Evolutionary conservation across 1,284 basidiomycete species (phyloP), one percentile per base, ranked within the genome.

Genomic region (Ganoderma boninense): DNA sequence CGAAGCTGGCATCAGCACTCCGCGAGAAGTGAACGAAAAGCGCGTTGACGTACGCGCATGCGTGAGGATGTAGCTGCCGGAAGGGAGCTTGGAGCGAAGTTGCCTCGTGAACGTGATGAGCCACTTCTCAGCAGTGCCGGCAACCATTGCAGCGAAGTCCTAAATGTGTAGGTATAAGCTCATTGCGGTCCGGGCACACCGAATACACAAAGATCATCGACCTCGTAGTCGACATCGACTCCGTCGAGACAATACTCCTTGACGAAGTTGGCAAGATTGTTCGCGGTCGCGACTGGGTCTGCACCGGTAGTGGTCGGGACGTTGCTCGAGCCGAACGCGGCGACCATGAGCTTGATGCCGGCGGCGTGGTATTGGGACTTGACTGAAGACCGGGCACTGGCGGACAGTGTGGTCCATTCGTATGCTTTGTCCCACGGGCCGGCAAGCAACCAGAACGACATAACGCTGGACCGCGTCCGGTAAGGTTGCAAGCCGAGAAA

Each of bases 191-290:
- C 18, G 43, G 1, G n/a, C n/a, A n/a, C 6, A 6, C 26, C n/a
- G 61, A 16, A 23, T 49, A 38, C 38, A 38, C 10, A 10, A 10
- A 38, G 3, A 52, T 23, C 1, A 68, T 75, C 8, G 52, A 83
- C 87, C 79, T 89, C 87, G 62, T 87, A 89, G 77, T 90, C 88
- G 26, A 90, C 82, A 64, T 90, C 88, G 46, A 89, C 80, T 46
- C 88, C 89, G 69, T 90, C 85, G 23, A 90, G 74, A 26, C 82
- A 80, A 70, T 85, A 86, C 61, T 85, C 69, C 67, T 80, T 84
- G 49, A 88, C 87, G 82, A 83, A 89, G 1, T 79, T 78, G 13
- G 86, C 87, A 77, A 89, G 81, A 4, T 77, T 83, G 70, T 86
- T 81, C 0, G 87, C 88, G 4, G 82, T 80, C 14, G 64, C 72